A percentile compares a stretch with the other conserved stretches of the same genome.
Evolutionary conservation across 129 eudicot species (phyloP).

Genomic region (Ambrosia trifida): DNA sequence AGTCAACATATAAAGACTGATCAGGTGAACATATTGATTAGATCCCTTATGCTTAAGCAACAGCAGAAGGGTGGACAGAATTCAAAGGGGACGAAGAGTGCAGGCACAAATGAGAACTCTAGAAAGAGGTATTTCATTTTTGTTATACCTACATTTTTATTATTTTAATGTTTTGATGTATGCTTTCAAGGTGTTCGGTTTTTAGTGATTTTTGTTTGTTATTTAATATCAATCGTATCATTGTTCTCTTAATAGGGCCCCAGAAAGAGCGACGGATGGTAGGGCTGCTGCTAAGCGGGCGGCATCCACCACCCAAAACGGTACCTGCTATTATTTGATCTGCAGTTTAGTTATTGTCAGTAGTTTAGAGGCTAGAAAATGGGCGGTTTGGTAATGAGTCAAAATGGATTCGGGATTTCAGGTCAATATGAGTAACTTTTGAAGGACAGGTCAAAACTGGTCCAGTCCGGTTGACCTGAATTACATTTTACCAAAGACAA

Average conservation of each 20-base stretch:
- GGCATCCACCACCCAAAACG: constrained; percentile 44
- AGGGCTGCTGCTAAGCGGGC: constrained; percentile 74
- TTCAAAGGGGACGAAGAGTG: constrained; percentile 54
- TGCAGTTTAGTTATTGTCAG: constrained; percentile 3
- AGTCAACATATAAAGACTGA: constrained; percentile 81
- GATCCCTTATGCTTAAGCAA: constrained; percentile 79
- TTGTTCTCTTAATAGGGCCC: constrained; percentile 46
- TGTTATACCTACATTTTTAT: not conserved
- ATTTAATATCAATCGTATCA: not conserved
- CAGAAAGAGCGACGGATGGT: constrained; percentile 65
- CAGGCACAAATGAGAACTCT: constrained; percentile 48
- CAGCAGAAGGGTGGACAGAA: constrained; percentile 62
- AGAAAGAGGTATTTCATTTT: constrained; percentile 57
- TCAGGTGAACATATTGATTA: constrained; percentile 78
- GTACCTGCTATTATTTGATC: constrained; percentile 50
- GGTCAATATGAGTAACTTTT: not conserved
- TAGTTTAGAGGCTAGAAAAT: not conserved
- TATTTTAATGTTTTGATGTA: not conserved
- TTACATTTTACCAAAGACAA: not conserved
- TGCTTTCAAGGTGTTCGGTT: not conserved
- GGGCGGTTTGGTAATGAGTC: not conserved
- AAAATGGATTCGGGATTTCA: not conserved
- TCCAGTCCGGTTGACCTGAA: not conserved
- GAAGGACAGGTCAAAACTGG: not conserved
- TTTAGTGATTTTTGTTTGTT: constrained; percentile 1